These are phyloP conservation scores for Ascodesmis nigricans DNA, from an alignment of 495 filamentous ascomycete genomes.

Conservation along the genomic window DNA sequence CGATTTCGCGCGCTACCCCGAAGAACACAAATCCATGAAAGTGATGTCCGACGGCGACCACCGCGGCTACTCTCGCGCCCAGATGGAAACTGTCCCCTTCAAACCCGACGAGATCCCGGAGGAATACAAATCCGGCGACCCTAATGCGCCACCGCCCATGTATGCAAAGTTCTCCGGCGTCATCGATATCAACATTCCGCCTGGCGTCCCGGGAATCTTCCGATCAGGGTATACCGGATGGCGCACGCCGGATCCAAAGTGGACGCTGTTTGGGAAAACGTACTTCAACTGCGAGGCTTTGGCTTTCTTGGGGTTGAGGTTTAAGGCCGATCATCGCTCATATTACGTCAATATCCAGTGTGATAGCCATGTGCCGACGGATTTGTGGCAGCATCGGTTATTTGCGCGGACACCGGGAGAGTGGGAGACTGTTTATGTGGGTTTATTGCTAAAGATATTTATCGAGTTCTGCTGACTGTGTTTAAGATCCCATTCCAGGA, in stretches of 20 bases:
- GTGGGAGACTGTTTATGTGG: conserved; percentile 61
- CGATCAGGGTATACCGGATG: conserved; percentile 75
- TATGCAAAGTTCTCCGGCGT: conserved; percentile 59
- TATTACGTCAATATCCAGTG: conserved; percentile 95
- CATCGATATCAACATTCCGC: conserved; percentile 68
- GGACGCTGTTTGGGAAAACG: conserved; percentile 55
- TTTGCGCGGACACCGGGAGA: conserved; percentile 59
- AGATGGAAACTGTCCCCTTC: conserved; percentile 42
- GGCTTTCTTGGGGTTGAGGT: conserved; percentile 63
- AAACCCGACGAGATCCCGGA: conserved; percentile 5
- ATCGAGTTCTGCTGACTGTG: background rate
- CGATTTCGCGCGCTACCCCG: conserved; percentile 40
- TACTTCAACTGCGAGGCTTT: conserved; percentile 82
- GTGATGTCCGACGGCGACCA: conserved; percentile 69
- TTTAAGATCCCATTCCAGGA: conserved; percentile 66
- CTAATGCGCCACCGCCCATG: conserved; percentile 27
- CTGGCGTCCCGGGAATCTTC: conserved; percentile 44
- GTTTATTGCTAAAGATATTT: background rate
- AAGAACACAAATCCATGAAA: conserved; percentile 39
- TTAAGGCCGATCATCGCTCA: conserved; percentile 73
- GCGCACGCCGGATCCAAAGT: conserved; percentile 38
- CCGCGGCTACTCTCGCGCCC: conserved; percentile 57
- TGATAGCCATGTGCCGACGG: conserved; percentile 72
- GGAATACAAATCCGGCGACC: conserved; percentile 18
- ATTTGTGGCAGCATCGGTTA: conserved; percentile 84